A percentile compares a stretch with the other conserved stretches of the same genome.
phyloP scores from a whole-genome alignment of 768 basidiomycete species.

The Suillus ampliporus region DNA sequence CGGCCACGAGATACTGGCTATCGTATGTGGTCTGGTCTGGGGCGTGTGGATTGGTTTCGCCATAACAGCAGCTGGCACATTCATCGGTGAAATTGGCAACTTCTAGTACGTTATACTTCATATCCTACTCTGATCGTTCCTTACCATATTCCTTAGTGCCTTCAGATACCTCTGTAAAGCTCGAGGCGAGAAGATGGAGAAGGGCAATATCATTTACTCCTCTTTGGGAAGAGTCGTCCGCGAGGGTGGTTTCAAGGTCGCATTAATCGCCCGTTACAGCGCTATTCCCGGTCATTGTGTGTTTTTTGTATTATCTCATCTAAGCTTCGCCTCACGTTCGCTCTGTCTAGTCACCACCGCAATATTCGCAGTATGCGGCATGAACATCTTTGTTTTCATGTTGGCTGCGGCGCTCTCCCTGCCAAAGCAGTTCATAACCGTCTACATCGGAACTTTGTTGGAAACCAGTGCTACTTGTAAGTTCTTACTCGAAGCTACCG shows the following conservation, averaged over 20 bases:
- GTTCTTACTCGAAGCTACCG: slow-evolving; percentile 1
- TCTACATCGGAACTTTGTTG: slow-evolving; percentile 87
- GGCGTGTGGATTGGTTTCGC: slow-evolving; percentile 86
- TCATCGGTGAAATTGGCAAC: slow-evolving; percentile 86
- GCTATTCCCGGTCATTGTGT: slow-evolving; percentile 88
- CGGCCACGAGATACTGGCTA: slow-evolving; percentile 90
- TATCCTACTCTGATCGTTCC: neutral
- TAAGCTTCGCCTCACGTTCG: slow-evolving; percentile 11
- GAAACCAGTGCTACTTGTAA: slow-evolving; percentile 48
- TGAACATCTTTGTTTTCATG: slow-evolving; percentile 78
- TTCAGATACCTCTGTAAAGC: slow-evolving; percentile 82
- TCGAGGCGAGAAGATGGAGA: slow-evolving; percentile 78
- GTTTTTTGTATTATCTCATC: slow-evolving; percentile 29
- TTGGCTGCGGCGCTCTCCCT: slow-evolving; percentile 82
- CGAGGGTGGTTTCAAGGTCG: slow-evolving; percentile 88
- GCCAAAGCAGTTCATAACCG: slow-evolving; percentile 91
- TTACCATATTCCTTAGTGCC: slow-evolving; percentile 51
- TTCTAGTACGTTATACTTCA: slow-evolving; percentile 67
- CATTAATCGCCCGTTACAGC: slow-evolving; percentile 75
- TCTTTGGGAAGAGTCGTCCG: slow-evolving; percentile 73
- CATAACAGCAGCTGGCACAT: slow-evolving; percentile 84
- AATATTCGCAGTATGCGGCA: slow-evolving; percentile 88
- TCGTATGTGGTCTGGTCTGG: slow-evolving; percentile 91
- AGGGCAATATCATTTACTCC: slow-evolving; percentile 60
- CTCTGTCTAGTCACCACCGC: slow-evolving; percentile 74